Conservation (phyloP, 352 stramenopile species). For the Globisporangium takayamanum region DNA sequence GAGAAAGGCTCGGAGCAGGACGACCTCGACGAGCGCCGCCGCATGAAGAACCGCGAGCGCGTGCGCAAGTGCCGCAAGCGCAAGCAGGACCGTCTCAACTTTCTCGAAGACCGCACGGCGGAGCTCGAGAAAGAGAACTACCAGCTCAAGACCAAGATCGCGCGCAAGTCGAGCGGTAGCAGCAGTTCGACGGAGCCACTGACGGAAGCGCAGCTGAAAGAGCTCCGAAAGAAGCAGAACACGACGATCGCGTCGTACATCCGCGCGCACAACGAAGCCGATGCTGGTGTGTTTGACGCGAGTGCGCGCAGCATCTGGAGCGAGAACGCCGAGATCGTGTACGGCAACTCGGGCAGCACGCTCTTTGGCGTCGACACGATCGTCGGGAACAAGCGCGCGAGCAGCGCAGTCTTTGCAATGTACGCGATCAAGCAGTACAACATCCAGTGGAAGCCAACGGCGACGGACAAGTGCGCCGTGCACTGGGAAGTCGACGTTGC, state of each 20-base stretch:
- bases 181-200: constrained; percentile 22
- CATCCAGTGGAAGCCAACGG: constrained; percentile 69
- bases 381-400: constrained; percentile 55
- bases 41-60: constrained; percentile 86
- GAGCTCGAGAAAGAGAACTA: constrained; percentile 84
- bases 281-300: constrained; percentile 45
- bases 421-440: constrained; percentile 83
- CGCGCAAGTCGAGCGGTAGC: constrained; percentile 25
- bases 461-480: constrained; percentile 66
- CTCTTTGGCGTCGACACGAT: constrained; percentile 53
- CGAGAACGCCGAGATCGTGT: constrained; percentile 62
- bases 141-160: constrained; percentile 68
- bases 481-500: constrained; percentile 64
- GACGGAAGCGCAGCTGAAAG: constrained; percentile 55
- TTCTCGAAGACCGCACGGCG: constrained; percentile 75
- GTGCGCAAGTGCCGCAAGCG: constrained; percentile 87
- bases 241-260: constrained; percentile 66
- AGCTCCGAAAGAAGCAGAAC: constrained; percentile 79
- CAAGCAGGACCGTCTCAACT: constrained; percentile 86
- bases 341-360: constrained; percentile 38
- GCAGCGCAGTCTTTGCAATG: constrained; percentile 52
- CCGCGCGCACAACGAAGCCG: constrained; percentile 61
- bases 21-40: constrained; percentile 76
- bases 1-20: constrained; percentile 66
- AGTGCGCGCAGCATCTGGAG: constrained; percentile 51